phyloP scores from a whole-genome alignment of 352 stramenopile species.

The Phytophthora uliginosa region DNA sequence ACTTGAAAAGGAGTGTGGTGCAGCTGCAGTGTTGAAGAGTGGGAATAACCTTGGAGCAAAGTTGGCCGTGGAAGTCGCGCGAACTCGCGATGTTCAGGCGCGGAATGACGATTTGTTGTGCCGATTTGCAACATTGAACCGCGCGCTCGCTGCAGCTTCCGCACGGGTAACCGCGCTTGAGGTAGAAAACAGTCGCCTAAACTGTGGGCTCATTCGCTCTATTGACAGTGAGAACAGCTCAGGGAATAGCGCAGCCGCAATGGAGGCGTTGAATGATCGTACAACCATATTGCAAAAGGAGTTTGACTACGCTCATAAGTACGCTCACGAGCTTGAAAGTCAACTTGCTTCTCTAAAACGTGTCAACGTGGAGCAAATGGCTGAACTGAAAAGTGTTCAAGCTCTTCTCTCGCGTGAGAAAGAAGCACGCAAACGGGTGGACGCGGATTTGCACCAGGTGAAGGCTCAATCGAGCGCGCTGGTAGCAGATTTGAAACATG shows the following conservation, averaged over 20 bases:
- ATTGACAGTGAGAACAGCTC: not conserved
- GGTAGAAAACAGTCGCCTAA: slow-evolving; percentile 25
- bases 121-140: slow-evolving; percentile 28
- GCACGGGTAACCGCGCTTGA: slow-evolving; percentile 13
- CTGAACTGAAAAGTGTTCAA: slow-evolving; percentile 17
- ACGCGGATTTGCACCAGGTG: slow-evolving; percentile 1
- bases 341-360: slow-evolving; percentile 13
- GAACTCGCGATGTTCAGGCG: slow-evolving; percentile 17
- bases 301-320: slow-evolving; percentile 5
- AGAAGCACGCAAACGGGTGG: not conserved
- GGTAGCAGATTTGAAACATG: not conserved
- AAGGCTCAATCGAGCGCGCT: not conserved
- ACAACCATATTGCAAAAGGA: slow-evolving; percentile 6
- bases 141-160: slow-evolving; percentile 6
- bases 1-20: slow-evolving; percentile 4
- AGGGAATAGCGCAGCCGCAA: not conserved
- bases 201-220: not conserved
- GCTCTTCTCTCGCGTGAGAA: slow-evolving; percentile 8
- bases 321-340: not conserved
- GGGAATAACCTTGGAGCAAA: slow-evolving; percentile 9
- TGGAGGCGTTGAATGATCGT: slow-evolving; percentile 2
- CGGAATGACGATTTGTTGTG: slow-evolving; percentile 27
- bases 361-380: slow-evolving; percentile 6
- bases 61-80: slow-evolving; percentile 14
- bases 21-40: not conserved